phyloP scores from a whole-genome alignment of 179 eudicot genomes.

The Silene vulgaris region DNA sequence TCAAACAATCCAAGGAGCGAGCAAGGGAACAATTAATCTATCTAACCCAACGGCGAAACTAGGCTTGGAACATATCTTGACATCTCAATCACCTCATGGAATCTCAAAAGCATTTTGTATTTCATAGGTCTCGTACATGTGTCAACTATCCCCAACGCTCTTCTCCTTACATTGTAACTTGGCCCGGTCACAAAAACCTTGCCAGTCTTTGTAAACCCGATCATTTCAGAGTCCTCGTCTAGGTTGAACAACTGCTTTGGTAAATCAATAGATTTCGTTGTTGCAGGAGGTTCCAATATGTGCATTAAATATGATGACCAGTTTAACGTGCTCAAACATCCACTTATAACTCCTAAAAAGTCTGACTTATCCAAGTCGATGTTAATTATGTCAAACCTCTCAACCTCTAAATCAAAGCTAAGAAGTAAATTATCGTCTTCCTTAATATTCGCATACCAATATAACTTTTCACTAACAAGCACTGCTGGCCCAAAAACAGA shows the following conservation, averaged over 20 bases:
- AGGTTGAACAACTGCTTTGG: background rate
- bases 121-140: conserved; percentile 13
- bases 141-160: conserved; percentile 10
- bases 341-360: background rate
- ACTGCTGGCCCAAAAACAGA: background rate
- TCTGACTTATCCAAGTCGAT: background rate
- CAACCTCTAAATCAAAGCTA: conserved; percentile 3
- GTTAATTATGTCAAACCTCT: background rate
- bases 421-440: background rate
- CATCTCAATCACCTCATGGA: background rate
- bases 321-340: background rate
- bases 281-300: too few relatives aligned
- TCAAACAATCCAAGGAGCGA: too few relatives aligned
- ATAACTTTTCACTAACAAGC: background rate
- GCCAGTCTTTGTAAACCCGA: conserved; percentile 5
- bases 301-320: background rate
- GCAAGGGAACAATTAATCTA: too few relatives aligned
- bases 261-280: background rate
- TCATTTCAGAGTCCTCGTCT: background rate
- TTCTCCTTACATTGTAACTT: too few relatives aligned
- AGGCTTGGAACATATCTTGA: too few relatives aligned
- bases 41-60: too few relatives aligned
- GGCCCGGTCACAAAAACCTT: background rate
- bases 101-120: background rate
- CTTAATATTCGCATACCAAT: background rate